Evolutionary conservation across 2,329 filamentous ascomycete genomes (phyloP), one percentile per base, ranked within the genome.

Genomic region (Zopfia rhizophila): DNA sequence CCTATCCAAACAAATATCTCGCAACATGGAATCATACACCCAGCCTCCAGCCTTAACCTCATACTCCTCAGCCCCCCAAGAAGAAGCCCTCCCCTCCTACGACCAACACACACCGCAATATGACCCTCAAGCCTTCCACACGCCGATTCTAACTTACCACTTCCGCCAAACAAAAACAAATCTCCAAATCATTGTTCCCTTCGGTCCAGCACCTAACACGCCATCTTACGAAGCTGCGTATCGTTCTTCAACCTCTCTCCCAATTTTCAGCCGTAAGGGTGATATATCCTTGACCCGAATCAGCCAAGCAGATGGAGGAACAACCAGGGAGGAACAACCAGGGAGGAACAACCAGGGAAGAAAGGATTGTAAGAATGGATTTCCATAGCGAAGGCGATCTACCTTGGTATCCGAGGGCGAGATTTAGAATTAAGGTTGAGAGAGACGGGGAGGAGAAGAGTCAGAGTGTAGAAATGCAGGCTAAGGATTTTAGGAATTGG

Each of bases 321-420:
- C n/a, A n/a, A n/a, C n/a, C n/a, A n/a, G n/a, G n/a, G n/a, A n/a
- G n/a, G n/a, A n/a, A n/a, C n/a, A n/a, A n/a, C n/a, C n/a, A n/a
- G n/a, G n/a, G n/a, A n/a, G n/a, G n/a, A n/a, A n/a, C n/a, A n/a
- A n/a, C n/a, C n/a, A n/a, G n/a, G n/a, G 7, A 16, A n/a, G 18
- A 5, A 17, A 12, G 14, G 4, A 24, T 42, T 21, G 38, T 14
- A 6, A 28, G 28, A 18, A 30, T 24, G 19, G 40, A 29, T 16
- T 44, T 44, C 23, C 22, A 30, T 12, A 25, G 30, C 14, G 33
- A 44, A 7, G 31, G 40, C 11, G 14, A 11, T 6, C 14, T 44
- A n/a, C 40, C 40, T 8, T 44, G 30, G 10, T 44, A 19, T 24
- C 40, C 40, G 14, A 31, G 40, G 11, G 40, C 40, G 3, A 19